phyloP scores from a whole-genome alignment of 352 stramenopile species.

The Pythium rishiriense region DNA sequence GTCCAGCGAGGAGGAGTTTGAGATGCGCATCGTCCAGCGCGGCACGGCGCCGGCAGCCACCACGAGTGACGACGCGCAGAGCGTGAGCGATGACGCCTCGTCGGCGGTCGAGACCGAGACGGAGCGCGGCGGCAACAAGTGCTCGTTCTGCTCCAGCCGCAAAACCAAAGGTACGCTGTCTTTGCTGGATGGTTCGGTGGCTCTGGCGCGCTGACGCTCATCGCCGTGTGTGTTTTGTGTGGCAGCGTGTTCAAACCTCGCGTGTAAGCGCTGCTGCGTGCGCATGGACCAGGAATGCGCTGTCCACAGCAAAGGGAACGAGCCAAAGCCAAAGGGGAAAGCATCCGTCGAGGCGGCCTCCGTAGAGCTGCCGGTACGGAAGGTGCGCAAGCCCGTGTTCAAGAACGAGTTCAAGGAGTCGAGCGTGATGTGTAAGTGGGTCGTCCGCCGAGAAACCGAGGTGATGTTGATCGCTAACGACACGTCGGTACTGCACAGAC shows the following conservation, averaged over 20 bases:
- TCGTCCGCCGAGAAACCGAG: background rate
- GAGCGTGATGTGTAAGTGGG: slow-evolving; percentile 66
- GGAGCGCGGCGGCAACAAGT: slow-evolving; percentile 12
- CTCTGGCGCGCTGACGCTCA: too few relatives aligned
- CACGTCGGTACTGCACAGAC: slow-evolving; percentile 32
- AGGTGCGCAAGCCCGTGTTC: slow-evolving; percentile 49
- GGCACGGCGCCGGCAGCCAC: background rate
- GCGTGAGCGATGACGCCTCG: background rate
- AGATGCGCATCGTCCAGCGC: slow-evolving; percentile 15
- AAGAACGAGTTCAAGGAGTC: slow-evolving; percentile 82
- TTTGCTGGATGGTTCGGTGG: too few relatives aligned
- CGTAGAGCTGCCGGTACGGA: slow-evolving; percentile 4
- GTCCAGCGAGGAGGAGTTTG: slow-evolving; percentile 12
- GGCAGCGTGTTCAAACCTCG: slow-evolving; percentile 40
- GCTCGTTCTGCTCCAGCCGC: slow-evolving; percentile 13
- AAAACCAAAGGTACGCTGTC: slow-evolving; percentile 22
- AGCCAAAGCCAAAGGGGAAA: slow-evolving; percentile 22
- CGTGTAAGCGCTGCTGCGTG: slow-evolving; percentile 79
- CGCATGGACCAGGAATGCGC: slow-evolving; percentile 37
- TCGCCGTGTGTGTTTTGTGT: background rate
- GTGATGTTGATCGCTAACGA: background rate
- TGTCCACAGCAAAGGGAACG: slow-evolving; percentile 37
- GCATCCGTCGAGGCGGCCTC: background rate
- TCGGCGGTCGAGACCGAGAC: background rate
- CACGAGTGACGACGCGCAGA: slow-evolving; percentile 12